Evolutionary conservation across 2,329 filamentous ascomycete genomes (phyloP).

Genomic region (Fusarium fracticaudum): DNA sequence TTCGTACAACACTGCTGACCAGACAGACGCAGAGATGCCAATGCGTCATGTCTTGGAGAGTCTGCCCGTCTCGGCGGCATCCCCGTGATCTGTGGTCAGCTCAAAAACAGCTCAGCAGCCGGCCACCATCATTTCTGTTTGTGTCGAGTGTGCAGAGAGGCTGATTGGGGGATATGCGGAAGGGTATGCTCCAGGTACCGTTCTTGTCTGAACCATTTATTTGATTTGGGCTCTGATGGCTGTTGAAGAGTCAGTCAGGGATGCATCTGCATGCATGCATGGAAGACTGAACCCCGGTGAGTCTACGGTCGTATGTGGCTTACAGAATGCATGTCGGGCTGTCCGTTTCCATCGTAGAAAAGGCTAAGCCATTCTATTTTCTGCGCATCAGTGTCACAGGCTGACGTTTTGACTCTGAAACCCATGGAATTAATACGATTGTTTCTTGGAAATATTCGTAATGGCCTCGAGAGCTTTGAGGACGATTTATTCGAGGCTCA

Average conservation of each 20-base stretch:
- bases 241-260: constrained; percentile 17
- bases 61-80: constrained; percentile 28
- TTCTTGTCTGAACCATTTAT: constrained; percentile 26
- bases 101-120: constrained; percentile 40
- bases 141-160: constrained; percentile 1
- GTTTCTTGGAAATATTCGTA: neutral
- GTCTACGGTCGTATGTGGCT: constrained; percentile 30
- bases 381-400: constrained; percentile 16
- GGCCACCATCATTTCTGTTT: constrained; percentile 24
- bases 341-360: constrained; percentile 26
- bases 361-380: constrained; percentile 24
- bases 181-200: constrained; percentile 27
- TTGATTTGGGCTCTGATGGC: constrained; percentile 3
- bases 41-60: constrained; percentile 20
- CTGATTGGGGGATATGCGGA: constrained; percentile 33
- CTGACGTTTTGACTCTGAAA: neutral
- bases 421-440: neutral
- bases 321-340: constrained; percentile 31
- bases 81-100: constrained; percentile 39
- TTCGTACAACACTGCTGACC: constrained; percentile 30
- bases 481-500: constrained; percentile 10
- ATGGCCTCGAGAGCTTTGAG: neutral
- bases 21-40: constrained; percentile 15
- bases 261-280: constrained; percentile 32
- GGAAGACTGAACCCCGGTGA: constrained; percentile 24